Conservation (phyloP, 2,329 filamentous ascomycete genomes). For the Claviceps monticola region DNA sequence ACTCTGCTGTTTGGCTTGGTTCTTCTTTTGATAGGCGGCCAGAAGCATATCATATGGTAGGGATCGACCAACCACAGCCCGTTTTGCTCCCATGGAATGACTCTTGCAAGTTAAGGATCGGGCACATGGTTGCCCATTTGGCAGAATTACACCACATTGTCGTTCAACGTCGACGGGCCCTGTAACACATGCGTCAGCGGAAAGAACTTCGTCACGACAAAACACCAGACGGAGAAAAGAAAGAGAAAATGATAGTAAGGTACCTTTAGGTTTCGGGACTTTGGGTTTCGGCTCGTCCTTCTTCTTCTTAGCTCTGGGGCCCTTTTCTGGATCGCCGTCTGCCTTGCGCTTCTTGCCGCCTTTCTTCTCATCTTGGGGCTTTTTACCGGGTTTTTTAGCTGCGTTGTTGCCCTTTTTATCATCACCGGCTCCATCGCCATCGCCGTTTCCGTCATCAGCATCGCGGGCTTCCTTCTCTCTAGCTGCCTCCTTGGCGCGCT, state of each 20-base stretch:
- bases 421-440: slow-evolving; percentile 32
- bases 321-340: slow-evolving; percentile 64
- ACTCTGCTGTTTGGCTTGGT: slow-evolving; percentile 96
- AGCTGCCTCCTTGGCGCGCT: slow-evolving; percentile 49
- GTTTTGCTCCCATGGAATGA: slow-evolving; percentile 88
- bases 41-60: slow-evolving; percentile 88
- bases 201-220: neutral
- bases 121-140: slow-evolving; percentile 78
- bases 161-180: slow-evolving; percentile 86
- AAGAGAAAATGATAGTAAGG: neutral
- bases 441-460: slow-evolving; percentile 32
- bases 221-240: neutral
- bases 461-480: slow-evolving; percentile 41
- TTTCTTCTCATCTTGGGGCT: slow-evolving; percentile 50
- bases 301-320: slow-evolving; percentile 82
- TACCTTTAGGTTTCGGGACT: slow-evolving; percentile 69
- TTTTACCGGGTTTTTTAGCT: slow-evolving; percentile 54
- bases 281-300: slow-evolving; percentile 85
- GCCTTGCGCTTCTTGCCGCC: slow-evolving; percentile 64
- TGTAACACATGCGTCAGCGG: slow-evolving; percentile 12
- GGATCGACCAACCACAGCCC: slow-evolving; percentile 73
- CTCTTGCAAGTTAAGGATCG: slow-evolving; percentile 86
- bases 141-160: slow-evolving; percentile 77
- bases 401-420: slow-evolving; percentile 29
- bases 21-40: slow-evolving; percentile 88